Evolutionary conservation across 1,139 yeast genomes (phyloP).

Genomic region (Spathaspora jeffriesii): DNA sequence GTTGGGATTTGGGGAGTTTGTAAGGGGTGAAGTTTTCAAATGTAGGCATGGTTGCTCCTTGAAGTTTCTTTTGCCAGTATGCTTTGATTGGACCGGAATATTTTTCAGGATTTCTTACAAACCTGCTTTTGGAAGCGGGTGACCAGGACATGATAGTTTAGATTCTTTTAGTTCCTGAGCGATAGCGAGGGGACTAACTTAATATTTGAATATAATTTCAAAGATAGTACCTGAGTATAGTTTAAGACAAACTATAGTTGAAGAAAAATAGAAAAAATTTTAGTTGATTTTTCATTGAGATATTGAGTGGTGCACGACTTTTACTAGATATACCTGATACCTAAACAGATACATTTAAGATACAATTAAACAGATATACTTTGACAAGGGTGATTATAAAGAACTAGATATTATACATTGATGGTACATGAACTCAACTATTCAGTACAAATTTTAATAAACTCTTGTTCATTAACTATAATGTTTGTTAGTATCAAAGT

Average conservation of each 20-base stretch:
- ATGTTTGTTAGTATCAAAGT: slow-evolving; percentile 21
- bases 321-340: not conserved
- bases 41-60: slow-evolving; percentile 36
- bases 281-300: not conserved
- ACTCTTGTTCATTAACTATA: slow-evolving; percentile 82
- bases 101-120: slow-evolving; percentile 36
- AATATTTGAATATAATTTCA: no score
- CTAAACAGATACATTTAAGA: no score
- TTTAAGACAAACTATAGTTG: no score
- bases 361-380: not conserved
- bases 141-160: slow-evolving; percentile 31
- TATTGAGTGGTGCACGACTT: not conserved
- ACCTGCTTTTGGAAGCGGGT: slow-evolving; percentile 19
- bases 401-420: not conserved
- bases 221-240: no score
- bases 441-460: slow-evolving; percentile 86
- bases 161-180: no score
- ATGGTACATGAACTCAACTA: slow-evolving; percentile 15
- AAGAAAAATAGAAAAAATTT: not conserved
- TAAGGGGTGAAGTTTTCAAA: slow-evolving; percentile 26
- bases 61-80: slow-evolving; percentile 23
- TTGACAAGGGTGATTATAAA: not conserved
- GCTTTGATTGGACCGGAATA: slow-evolving; percentile 33
- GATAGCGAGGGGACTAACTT: no score
- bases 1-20: slow-evolving; percentile 24